Evolutionary conservation across 2,329 filamentous ascomycete genomes (phyloP).

Genomic region (Colletotrichum musicola): DNA sequence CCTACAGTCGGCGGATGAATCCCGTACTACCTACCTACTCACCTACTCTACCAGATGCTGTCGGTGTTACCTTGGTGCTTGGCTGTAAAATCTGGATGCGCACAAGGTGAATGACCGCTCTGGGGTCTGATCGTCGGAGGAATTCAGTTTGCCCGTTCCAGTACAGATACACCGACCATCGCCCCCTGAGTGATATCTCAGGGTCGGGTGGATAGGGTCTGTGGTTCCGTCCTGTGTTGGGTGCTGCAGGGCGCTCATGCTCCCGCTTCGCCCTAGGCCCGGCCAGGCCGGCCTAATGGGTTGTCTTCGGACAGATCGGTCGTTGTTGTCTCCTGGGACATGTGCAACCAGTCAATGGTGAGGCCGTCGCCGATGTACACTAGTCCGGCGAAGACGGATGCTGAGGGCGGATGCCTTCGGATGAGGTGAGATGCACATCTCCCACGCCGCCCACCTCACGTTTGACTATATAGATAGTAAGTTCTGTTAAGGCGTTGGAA

Average conservation of each 20-base stretch:
- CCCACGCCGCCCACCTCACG: conserved; percentile 3
- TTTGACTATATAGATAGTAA: background rate
- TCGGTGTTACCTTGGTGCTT: conserved; percentile 14
- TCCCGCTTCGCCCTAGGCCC: conserved; percentile 18
- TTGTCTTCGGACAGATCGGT: conserved; percentile 9
- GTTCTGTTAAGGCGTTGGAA: conserved; percentile 8
- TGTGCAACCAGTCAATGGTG: background rate
- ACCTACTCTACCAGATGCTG: background rate
- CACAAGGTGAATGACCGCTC: background rate
- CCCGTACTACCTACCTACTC: background rate
- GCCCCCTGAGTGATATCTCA: conserved; percentile 5
- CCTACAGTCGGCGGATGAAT: conserved; percentile 17
- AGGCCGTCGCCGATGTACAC: background rate
- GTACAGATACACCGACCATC: no score
- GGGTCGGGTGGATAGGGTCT: conserved; percentile 11
- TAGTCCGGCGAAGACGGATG: background rate
- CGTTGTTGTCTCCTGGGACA: conserved; percentile 1
- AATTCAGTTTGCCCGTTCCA: background rate
- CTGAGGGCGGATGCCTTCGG: background rate
- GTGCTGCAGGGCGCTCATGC: conserved; percentile 19
- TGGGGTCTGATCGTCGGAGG: conserved; percentile 27
- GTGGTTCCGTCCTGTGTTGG: conserved; percentile 21
- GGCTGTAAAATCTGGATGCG: background rate
- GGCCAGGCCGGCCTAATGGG: conserved; percentile 6
- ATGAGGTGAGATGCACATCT: background rate